Evolutionary conservation across 1,139 yeast genomes (phyloP).

Genomic region (Pneumocystis sp.): DNA sequence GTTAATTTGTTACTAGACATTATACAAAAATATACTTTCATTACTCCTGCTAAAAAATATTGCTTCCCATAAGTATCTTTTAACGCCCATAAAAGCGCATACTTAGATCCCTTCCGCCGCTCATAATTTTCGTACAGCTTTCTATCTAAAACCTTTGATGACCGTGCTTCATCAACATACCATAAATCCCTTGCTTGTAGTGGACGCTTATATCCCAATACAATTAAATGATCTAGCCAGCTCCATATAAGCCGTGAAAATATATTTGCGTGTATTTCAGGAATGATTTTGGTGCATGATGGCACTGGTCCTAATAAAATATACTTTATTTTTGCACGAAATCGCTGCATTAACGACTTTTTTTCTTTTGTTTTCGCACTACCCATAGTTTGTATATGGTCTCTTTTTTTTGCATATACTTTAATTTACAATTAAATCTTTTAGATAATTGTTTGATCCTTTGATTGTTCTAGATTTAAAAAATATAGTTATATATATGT

Average conservation of each 20-base stretch:
- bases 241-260: constrained; percentile 67
- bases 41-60: constrained; percentile 32
- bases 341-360: not conserved
- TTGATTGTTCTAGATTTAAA: too few species aligned
- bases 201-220: constrained; percentile 55
- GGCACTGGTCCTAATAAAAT: not conserved
- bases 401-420: not conserved
- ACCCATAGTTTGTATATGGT: not conserved
- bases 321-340: not conserved
- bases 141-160: constrained; percentile 32
- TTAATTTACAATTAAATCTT: too few species aligned
- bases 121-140: constrained; percentile 29
- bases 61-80: constrained; percentile 43
- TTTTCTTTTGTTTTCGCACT: not conserved
- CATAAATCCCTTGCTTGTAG: constrained; percentile 50
- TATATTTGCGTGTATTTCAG: constrained; percentile 42
- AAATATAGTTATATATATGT: too few species aligned
- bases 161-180: constrained; percentile 33
- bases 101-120: constrained; percentile 22
- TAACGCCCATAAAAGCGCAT: constrained; percentile 33
- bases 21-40: constrained; percentile 21
- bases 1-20: not conserved
- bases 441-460: too few species aligned
- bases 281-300: constrained; percentile 2
- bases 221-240: constrained; percentile 92